These are phyloP conservation scores for Leccinum ponderosum DNA, from an alignment of 1,284 basidiomycete species.

Conservation along the genomic window DNA sequence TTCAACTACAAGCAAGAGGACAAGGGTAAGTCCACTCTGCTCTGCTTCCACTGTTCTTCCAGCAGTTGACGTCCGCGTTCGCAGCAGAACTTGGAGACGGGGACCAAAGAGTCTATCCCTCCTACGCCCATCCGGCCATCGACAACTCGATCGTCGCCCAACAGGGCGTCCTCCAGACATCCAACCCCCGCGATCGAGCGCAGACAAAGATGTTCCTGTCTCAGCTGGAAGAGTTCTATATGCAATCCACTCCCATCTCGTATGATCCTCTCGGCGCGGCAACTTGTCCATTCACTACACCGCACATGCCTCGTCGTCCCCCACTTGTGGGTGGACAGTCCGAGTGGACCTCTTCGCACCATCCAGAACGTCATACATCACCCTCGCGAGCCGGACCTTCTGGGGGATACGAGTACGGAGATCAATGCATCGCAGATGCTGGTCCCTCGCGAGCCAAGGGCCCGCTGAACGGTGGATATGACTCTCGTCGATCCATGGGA, in stretches of 20 bases:
- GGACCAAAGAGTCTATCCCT: slow-evolving; percentile 5
- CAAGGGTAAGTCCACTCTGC: background rate
- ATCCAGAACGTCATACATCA: background rate
- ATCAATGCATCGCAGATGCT: background rate
- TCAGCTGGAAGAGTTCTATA: background rate
- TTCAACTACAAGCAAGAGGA: slow-evolving; percentile 7
- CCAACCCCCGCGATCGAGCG: slow-evolving; percentile 1
- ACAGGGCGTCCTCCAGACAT: slow-evolving; percentile 6
- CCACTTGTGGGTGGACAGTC: slow-evolving; percentile 3
- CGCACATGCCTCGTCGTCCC: slow-evolving; percentile 2
- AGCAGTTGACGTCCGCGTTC: background rate
- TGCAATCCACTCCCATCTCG: background rate
- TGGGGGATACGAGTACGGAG: background rate
- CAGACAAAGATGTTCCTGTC: slow-evolving; percentile 3
- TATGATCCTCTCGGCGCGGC: background rate
- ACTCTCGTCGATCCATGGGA: background rate
- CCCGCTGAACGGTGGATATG: background rate
- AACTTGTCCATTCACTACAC: background rate
- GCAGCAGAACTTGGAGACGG: slow-evolving; percentile 3
- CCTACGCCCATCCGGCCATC: background rate
- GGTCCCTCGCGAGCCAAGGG: slow-evolving; percentile 2
- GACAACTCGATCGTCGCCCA: slow-evolving; percentile 7
- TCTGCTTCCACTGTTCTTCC: background rate
- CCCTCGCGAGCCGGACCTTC: background rate
- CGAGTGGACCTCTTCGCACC: background rate